Evolutionary conservation across 2,329 filamentous ascomycete genomes (phyloP).

Genomic region (Colletotrichum euphorbiae): DNA sequence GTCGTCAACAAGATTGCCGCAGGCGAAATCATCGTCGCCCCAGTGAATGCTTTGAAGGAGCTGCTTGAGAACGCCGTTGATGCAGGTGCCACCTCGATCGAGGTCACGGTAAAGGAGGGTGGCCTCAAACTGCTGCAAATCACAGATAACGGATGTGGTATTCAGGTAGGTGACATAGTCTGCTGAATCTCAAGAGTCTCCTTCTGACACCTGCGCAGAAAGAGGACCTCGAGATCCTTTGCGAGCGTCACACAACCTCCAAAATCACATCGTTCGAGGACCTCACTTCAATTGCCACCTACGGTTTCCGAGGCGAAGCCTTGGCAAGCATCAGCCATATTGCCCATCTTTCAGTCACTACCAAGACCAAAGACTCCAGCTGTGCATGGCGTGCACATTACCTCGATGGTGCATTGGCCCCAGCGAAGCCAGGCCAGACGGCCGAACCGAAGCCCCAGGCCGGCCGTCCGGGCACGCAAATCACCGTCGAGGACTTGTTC

Average conservation of each 20-base stretch:
- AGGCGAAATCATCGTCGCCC: constrained; percentile 97
- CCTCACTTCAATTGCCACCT: constrained; percentile 88
- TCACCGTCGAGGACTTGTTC: constrained; percentile 96
- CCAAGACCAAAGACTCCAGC: constrained; percentile 87
- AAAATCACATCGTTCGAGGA: constrained; percentile 96
- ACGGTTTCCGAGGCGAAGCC: constrained; percentile 97
- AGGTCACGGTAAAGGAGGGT: constrained; percentile 93
- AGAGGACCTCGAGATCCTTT: constrained; percentile 91
- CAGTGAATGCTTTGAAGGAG: constrained; percentile 95
- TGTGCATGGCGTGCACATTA: constrained; percentile 94
- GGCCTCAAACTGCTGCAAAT: constrained; percentile 96
- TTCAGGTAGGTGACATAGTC: constrained; percentile 70
- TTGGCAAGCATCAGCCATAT: constrained; percentile 98
- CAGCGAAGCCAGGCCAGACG: constrained; percentile 88
- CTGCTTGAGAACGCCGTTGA: constrained; percentile 97
- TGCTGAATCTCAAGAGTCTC: neutral
- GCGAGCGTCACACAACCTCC: constrained; percentile 95
- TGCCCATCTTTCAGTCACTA: constrained; percentile 93
- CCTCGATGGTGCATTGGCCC: constrained; percentile 81
- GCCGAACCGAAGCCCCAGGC: constrained; percentile 89
- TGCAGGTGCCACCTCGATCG: constrained; percentile 91
- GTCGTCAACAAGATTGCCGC: constrained; percentile 99
- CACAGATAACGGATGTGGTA: constrained; percentile 96
- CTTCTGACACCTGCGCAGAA: constrained; percentile 65
- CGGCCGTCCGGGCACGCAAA: constrained; percentile 90